Base-by-base conservation (phyloP, 2,329 filamentous ascomycete species). In the Penicillium sp. region DNA sequence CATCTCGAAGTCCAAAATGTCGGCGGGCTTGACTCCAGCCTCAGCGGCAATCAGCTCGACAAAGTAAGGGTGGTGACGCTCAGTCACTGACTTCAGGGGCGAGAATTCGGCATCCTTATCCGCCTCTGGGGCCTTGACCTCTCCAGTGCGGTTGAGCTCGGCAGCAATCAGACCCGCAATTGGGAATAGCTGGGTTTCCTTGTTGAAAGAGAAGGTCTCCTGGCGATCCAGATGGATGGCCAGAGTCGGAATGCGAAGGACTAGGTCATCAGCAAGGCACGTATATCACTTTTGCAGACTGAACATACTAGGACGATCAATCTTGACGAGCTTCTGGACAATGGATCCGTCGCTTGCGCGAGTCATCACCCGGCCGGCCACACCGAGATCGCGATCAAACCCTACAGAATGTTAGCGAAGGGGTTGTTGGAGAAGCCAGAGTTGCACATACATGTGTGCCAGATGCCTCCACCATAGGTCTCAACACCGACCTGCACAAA, bases 401-500 rank as follows among this genome's bases (percentile, higher is more conserved):
- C 89, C 77, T 80, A 47, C 4, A 43, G 29, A 9, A 8, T 21
- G 34, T 67, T 52, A 67, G 60, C 40, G 43, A 2, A 16, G 5
- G 9, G 18, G 18, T 18, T 43, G 34, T 8, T 22, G 21, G n/a
- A 44, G n/a, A 32, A 38, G 8, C 9, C 6, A 45, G 6, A 18
- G 4, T n/a, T 8, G 44, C 21, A 60, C 67, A 47, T 57, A 79
- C 86, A 99, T 44, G 91, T 96, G 75, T 97, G 92, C 93, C 93
- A 97, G 68, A 97, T 87, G 52, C 94, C 94, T 58, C 94, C 94
- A 49, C 94, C 94, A 70, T 99, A 99, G 1, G 91, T 93, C 80
- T 99, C 94, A 48, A 97, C 93, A 49, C 92, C 94, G 54, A 99
- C 87, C 76, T 99, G 94, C 59, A 97, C 77, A 74, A 94, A 99